Evolutionary conservation across 1,139 yeast genomes (phyloP).

Genomic region (Zygosaccharomyces pseudobailii): DNA sequence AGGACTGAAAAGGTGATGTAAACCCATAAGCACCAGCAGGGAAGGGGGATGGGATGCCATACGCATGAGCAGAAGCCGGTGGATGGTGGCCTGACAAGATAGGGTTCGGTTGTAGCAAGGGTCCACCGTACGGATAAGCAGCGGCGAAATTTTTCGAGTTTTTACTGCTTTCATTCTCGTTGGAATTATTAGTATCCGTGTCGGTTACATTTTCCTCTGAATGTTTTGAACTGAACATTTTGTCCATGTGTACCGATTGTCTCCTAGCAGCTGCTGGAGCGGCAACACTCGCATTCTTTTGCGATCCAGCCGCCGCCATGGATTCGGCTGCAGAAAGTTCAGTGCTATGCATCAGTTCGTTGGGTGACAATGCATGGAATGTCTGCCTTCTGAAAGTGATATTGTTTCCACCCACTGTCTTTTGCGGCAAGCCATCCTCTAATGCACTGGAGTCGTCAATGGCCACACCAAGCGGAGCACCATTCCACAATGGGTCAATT

Average conservation of each 20-base stretch:
- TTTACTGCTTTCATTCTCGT: conserved; percentile 3
- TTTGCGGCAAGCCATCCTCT: conserved; percentile 12
- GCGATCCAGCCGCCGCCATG: conserved; percentile 9
- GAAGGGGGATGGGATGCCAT: conserved; percentile 31
- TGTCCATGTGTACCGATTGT: conserved; percentile 29
- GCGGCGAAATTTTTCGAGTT: conserved; percentile 23
- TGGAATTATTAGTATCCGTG: neutral
- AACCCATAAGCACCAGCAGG: conserved; percentile 32
- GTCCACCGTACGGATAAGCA: conserved; percentile 35
- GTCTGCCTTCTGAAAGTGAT: conserved; percentile 37
- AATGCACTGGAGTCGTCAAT: conserved; percentile 13
- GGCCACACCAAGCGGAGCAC: conserved; percentile 9
- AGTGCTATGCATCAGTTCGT: conserved; percentile 31
- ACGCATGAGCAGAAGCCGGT: conserved; percentile 20
- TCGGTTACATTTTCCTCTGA: conserved; percentile 1
- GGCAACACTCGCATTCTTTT: conserved; percentile 7
- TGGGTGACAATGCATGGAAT: conserved; percentile 38
- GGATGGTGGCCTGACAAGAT: conserved; percentile 26
- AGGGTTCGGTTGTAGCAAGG: conserved; percentile 31
- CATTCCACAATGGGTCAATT: conserved; percentile 19
- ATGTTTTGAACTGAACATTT: conserved; percentile 14
- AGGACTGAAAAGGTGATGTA: conserved; percentile 32
- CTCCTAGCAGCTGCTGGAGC: conserved; percentile 25
- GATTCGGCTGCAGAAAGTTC: conserved; percentile 12
- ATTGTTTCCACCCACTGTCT: conserved; percentile 16